A percentile compares a stretch with the other conserved stretches of the same genome.
phyloP scores from a whole-genome alignment of 495 filamentous ascomycete species.

The Niebla homalea region DNA sequence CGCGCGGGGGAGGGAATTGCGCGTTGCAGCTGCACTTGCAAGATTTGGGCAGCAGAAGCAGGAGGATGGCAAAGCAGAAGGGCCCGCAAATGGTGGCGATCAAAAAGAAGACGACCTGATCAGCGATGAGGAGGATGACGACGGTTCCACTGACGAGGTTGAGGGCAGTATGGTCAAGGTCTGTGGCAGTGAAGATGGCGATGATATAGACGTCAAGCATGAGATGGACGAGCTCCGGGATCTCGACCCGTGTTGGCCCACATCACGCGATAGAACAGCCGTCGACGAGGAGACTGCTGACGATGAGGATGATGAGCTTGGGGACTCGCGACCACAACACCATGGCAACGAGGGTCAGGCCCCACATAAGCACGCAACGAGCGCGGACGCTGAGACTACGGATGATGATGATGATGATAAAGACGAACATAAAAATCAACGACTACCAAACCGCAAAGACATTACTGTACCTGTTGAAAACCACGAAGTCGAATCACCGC shows the following conservation, averaged over 20 bases:
- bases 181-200: conserved; percentile 54
- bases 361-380: neutral
- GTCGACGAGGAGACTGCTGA: neutral
- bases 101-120: conserved; percentile 13
- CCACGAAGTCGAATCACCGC: neutral
- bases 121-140: conserved; percentile 19
- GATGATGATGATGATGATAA: neutral
- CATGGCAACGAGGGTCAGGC: neutral
- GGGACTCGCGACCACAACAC: neutral
- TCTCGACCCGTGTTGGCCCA: neutral
- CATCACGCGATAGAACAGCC: neutral
- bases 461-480: neutral
- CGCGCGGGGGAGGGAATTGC: conserved; percentile 54
- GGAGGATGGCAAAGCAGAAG: conserved; percentile 21
- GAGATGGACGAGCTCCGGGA: conserved; percentile 48
- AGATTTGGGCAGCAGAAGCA: conserved; percentile 43
- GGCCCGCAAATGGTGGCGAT: conserved; percentile 25
- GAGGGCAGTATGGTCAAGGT: conserved; percentile 46
- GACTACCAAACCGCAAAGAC: neutral
- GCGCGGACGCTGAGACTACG: neutral
- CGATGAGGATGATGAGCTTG: neutral
- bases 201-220: conserved; percentile 43
- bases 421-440: neutral
- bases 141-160: conserved; percentile 11
- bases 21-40: conserved; percentile 63